Base-by-base conservation (phyloP, 2,329 filamentous ascomycete genomes). In the Aspergillus thermomutatus region DNA sequence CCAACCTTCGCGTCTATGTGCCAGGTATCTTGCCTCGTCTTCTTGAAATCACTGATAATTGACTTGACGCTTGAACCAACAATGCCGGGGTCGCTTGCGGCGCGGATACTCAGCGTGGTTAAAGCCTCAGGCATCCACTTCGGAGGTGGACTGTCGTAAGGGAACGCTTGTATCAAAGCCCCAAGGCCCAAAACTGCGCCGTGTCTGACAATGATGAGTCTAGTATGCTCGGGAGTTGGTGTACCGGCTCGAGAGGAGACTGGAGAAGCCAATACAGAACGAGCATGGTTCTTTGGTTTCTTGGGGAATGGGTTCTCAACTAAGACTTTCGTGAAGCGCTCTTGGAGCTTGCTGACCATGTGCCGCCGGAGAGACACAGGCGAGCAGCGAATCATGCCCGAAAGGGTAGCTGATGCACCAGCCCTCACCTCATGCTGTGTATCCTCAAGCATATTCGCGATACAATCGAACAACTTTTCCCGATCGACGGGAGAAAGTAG, bases 1-100 rank as follows among this genome's bases (percentile, higher is more conserved):
- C 85, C 75, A 78, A 96, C 94, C 89, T 96, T 97, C 66, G 96
- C 91, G 78, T 99, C 94, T 59, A 96, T 93, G 68, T 88, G 88
- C 94, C 94, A 99, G 64, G 93, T 99, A 80, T 99, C 94, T 75
- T 99, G 94, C 72, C 94, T 87, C 48, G 94, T 99, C 84, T 99
- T 99, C 80, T 99, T 99, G 82, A 99, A 99, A 69, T 99, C 95
- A 59, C 92, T 92, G 63, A 99, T 79, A 37, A 97, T 92, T 19
- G 83, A 84, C 82, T 99, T 99, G 10, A 96, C 95, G 58, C 93
- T 94, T 76, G 96, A 96, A 2, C 94, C 94, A 54, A 99, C 92
- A 57, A 95, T 88, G 0, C 94, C 94, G 0, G 91, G 87, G 68
- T 99, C 94, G 49, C 86, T 90, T 1, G 93, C 92, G 9, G 95